phyloP scores from a whole-genome alignment of 768 basidiomycete species.

The Pleurotus pulmonarius region DNA sequence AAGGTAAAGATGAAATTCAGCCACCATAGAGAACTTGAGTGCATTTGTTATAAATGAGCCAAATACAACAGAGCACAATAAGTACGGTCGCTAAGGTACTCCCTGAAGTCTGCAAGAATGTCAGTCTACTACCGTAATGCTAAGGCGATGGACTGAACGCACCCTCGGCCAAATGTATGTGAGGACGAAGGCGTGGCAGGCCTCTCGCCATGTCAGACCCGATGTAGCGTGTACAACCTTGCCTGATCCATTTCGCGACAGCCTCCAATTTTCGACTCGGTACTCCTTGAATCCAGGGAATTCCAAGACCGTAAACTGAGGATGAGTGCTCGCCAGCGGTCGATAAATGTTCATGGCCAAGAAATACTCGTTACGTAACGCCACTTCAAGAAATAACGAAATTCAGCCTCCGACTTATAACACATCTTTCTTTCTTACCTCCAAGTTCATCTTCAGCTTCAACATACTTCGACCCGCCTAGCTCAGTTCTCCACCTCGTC shows the following conservation, averaged over 20 bases:
- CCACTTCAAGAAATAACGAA: neutral
- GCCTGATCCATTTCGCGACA: constrained; percentile 38
- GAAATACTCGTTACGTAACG: neutral
- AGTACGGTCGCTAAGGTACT: constrained; percentile 9
- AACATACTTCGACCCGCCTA: neutral
- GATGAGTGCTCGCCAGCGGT: constrained; percentile 32
- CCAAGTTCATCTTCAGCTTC: neutral
- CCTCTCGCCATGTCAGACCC: constrained; percentile 33
- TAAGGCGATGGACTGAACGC: neutral
- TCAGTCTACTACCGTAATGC: neutral
- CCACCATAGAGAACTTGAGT: constrained; percentile 49
- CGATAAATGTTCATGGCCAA: constrained; percentile 9
- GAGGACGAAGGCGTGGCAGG: constrained; percentile 25
- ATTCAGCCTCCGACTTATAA: neutral
- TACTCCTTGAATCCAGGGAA: constrained; percentile 54
- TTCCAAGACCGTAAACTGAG: constrained; percentile 48
- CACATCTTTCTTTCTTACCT: neutral
- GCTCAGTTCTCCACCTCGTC: neutral
- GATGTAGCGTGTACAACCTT: constrained; percentile 25
- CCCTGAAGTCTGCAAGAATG: constrained; percentile 13
- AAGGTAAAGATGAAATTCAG: neutral
- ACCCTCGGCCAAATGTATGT: constrained; percentile 30
- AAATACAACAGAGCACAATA: constrained; percentile 13
- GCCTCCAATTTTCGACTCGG: constrained; percentile 50
- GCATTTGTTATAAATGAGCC: constrained; percentile 30